A percentile compares a stretch with the other conserved stretches of the same genome.
Conservation (phyloP, 208 protist species). For the Naegleria gruberi region DNA sequence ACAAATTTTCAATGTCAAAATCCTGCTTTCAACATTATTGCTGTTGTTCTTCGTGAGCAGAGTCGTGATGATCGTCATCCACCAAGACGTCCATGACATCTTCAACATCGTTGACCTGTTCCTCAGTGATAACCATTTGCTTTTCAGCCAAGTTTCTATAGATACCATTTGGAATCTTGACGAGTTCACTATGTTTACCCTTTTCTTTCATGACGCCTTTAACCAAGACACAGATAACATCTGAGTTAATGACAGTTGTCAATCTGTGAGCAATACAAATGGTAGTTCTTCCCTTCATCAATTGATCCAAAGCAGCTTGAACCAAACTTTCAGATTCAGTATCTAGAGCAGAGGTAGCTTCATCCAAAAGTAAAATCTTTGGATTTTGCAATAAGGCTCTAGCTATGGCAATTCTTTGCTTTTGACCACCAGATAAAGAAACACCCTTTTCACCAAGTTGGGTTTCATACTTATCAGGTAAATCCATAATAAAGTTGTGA, state of each 20-base stretch:
- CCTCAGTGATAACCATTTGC: background rate
- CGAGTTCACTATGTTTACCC: constrained; percentile 42
- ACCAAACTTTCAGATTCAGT: constrained; percentile 51
- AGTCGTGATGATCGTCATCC: too few species aligned
- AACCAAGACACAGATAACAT: constrained; percentile 60
- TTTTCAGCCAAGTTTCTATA: background rate
- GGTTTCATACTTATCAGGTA: constrained; percentile 76
- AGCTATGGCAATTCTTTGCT: constrained; percentile 85
- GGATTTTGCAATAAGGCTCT: constrained; percentile 25
- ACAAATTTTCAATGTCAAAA: too few species aligned
- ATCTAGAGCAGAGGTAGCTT: constrained; percentile 61
- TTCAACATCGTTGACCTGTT: background rate
- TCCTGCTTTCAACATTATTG: too few species aligned
- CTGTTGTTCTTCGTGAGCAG: too few species aligned
- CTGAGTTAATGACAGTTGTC: constrained; percentile 47
- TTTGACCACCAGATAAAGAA: constrained; percentile 79
- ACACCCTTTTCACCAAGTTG: constrained; percentile 71
- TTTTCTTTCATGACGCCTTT: constrained; percentile 58
- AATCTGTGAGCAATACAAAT: constrained; percentile 72
- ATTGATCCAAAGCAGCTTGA: constrained; percentile 30
- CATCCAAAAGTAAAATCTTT: constrained; percentile 54
- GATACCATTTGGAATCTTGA: background rate
- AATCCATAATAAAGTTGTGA: constrained; percentile 73
- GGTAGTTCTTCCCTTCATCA: constrained; percentile 55
- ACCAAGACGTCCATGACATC: background rate